A percentile compares a stretch with the other conserved stretches of the same genome.
Conservation (phyloP, 139 green algal genomes). For the Chlorella sorokiniana region DNA sequence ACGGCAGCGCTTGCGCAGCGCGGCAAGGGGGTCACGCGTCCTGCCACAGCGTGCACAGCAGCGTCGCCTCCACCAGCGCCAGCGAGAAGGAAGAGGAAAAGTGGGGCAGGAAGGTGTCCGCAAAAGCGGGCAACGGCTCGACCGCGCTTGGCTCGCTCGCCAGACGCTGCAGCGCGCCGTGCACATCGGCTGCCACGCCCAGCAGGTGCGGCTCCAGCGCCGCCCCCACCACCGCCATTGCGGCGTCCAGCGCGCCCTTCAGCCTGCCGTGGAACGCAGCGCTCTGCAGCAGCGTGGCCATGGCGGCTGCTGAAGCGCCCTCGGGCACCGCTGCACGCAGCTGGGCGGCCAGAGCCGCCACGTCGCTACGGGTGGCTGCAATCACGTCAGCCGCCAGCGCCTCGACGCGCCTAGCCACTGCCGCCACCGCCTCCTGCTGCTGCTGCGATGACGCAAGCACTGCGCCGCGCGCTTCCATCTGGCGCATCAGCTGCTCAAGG, state of each 20-base stretch:
- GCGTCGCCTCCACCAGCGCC: conserved; percentile 2
- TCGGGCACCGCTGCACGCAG: not conserved
- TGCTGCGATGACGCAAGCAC: not conserved
- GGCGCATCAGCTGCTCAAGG: not conserved
- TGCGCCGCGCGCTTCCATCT: not conserved
- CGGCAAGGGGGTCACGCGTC: not conserved
- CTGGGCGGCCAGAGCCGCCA: not conserved
- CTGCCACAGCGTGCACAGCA: conserved; percentile 22
- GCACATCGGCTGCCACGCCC: not conserved
- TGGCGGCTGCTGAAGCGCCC: not conserved
- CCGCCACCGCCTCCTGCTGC: conserved; percentile 2
- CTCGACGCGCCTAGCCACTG: not conserved
- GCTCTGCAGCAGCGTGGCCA: conserved; percentile 9
- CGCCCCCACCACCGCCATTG: not conserved
- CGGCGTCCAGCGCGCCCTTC: not conserved
- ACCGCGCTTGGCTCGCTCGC: not conserved
- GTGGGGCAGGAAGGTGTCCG: not conserved
- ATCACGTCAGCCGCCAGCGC: not conserved
- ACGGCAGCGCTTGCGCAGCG: not conserved
- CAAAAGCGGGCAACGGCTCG: not conserved
- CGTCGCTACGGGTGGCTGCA: not conserved
- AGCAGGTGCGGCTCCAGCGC: conserved; percentile 5
- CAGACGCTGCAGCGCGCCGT: not conserved
- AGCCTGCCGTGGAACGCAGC: not conserved
- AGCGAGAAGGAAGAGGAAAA: not conserved